Evolutionary conservation across 345 rosid genomes (phyloP).

Genomic region (Jatropha curcas): DNA sequence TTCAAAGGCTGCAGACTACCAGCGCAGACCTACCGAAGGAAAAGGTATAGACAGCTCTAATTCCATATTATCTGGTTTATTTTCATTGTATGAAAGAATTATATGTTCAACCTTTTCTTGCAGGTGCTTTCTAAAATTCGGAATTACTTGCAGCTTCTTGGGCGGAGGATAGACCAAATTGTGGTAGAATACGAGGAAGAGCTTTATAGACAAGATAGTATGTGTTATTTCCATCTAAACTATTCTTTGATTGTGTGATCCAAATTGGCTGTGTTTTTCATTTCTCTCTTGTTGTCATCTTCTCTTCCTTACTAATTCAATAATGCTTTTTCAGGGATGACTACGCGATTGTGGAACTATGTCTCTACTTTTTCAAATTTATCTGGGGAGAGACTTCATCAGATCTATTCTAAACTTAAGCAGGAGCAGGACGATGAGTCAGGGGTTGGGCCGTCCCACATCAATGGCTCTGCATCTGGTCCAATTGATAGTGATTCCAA

Average conservation of each 20-base stretch:
- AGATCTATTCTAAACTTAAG: constrained; percentile 89
- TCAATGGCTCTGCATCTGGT: constrained; percentile 52
- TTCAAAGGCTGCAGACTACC: constrained; percentile 82
- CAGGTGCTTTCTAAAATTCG: constrained; percentile 96
- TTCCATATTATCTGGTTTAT: background rate
- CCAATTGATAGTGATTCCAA: constrained; percentile 40
- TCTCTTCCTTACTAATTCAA: background rate
- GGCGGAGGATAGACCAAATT: constrained; percentile 77
- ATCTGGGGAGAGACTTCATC: constrained; percentile 83
- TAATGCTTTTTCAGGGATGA: constrained; percentile 66
- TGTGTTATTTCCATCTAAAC: constrained; percentile 26
- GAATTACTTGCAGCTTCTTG: constrained; percentile 87
- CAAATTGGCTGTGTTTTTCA: background rate
- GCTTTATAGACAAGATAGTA: constrained; percentile 82
- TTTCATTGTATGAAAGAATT: background rate
- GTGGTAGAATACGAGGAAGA: constrained; percentile 71
- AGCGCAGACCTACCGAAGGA: constrained; percentile 99
- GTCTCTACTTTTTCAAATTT: constrained; percentile 93
- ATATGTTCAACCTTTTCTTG: constrained; percentile 5
- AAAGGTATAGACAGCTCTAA: constrained; percentile 41
- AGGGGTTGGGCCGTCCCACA: constrained; percentile 70
- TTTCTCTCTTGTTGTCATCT: background rate
- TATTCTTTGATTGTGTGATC: background rate
- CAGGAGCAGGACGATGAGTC: constrained; percentile 73
- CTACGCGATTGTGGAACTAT: constrained; percentile 84